Evolutionary conservation across 306 rosid species (phyloP).

Genomic region (Acacia melanoxylon): DNA sequence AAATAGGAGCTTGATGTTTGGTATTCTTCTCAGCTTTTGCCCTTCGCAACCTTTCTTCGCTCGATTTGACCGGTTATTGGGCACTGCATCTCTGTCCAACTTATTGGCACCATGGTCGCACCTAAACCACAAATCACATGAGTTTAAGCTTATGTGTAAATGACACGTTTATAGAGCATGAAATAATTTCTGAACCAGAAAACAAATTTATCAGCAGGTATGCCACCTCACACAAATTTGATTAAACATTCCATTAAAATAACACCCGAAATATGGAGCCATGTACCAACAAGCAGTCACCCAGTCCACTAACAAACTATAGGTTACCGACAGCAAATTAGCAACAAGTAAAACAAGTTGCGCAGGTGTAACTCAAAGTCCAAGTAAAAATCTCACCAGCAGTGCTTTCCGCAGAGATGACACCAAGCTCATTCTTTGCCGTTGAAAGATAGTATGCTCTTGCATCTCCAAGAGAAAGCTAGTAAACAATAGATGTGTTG

Average conservation of each 20-base stretch:
- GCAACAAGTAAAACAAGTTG: neutral
- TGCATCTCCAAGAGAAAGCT: slow-evolving; percentile 96
- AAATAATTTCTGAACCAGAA: neutral
- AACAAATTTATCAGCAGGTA: neutral
- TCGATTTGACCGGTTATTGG: slow-evolving; percentile 79
- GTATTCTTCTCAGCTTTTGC: slow-evolving; percentile 51
- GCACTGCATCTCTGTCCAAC: slow-evolving; percentile 17
- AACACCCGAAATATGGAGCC: neutral
- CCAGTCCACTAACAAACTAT: slow-evolving; percentile 5
- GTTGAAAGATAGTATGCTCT: slow-evolving; percentile 88
- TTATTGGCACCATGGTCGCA: slow-evolving; percentile 69
- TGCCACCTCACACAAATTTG: slow-evolving; percentile 6
- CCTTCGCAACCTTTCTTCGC: slow-evolving; percentile 89
- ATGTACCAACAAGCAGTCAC: neutral
- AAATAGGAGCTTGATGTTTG: slow-evolving; percentile 1
- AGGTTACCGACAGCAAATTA: neutral
- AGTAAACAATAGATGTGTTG: slow-evolving; percentile 29
- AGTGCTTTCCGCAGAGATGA: slow-evolving; percentile 83
- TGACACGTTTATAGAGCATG: neutral
- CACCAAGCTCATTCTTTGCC: slow-evolving; percentile 90
- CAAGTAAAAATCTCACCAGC: slow-evolving; percentile 55
- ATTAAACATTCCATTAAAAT: neutral
- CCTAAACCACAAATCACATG: slow-evolving; percentile 42
- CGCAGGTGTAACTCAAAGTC: slow-evolving; percentile 15
- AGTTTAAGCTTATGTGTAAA: slow-evolving; percentile 15